Conservation (phyloP, 805 yeast genomes). For the Hanseniaspora lachancei region DNA sequence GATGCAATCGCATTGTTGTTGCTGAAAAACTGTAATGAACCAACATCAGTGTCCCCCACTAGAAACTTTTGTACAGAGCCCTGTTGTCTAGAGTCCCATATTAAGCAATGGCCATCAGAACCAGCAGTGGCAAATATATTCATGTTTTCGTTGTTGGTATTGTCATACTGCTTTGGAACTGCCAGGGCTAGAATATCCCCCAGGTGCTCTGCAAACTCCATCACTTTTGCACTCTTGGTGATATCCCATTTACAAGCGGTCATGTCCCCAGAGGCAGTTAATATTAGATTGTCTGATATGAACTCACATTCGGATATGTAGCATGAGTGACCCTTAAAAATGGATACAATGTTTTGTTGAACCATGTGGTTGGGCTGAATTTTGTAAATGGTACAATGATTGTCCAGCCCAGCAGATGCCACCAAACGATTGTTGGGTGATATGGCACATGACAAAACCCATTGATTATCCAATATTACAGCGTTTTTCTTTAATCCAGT, state of each 20-base stretch:
- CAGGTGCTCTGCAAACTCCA: conserved; percentile 50
- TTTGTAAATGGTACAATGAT: conserved; percentile 59
- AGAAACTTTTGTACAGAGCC: conserved; percentile 38
- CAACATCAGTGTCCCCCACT: conserved; percentile 53
- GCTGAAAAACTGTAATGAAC: conserved; percentile 48
- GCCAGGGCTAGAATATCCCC: conserved; percentile 55
- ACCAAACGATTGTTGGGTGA: conserved; percentile 53
- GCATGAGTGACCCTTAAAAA: conserved; percentile 70
- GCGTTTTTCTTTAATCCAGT: conserved; percentile 61
- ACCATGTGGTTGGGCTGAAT: conserved; percentile 27
- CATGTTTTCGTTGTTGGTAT: conserved; percentile 16
- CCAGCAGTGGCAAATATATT: conserved; percentile 47
- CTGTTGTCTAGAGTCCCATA: conserved; percentile 50
- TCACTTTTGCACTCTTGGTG: conserved; percentile 38
- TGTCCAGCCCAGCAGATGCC: conserved; percentile 76
- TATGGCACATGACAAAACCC: conserved; percentile 65
- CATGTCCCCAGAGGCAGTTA: conserved; percentile 76
- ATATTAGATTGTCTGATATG: conserved; percentile 38
- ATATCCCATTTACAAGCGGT: conserved; percentile 73
- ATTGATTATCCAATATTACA: conserved; percentile 58
- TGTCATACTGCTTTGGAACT: conserved; percentile 15
- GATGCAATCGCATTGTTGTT: conserved; percentile 57
- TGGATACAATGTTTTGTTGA: conserved; percentile 35
- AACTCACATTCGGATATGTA: conserved; percentile 68
- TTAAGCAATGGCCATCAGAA: conserved; percentile 52